Conservation (phyloP, 1,139 yeast species). For the Magnusiomyces sp. region DNA sequence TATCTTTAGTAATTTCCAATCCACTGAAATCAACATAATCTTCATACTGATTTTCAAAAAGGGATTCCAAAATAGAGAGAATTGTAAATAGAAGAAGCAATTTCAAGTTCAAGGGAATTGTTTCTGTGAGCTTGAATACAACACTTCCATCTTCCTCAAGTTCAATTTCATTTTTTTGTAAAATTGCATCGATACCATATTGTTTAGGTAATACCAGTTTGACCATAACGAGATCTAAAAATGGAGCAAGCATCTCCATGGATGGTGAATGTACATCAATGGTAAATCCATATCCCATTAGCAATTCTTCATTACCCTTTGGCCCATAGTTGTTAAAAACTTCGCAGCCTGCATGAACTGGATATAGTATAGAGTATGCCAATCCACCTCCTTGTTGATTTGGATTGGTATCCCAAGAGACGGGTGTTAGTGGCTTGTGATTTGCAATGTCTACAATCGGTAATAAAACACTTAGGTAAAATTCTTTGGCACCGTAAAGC, state of each 20-base stretch:
- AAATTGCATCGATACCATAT: slow-evolving; percentile 5
- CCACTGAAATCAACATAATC: not conserved
- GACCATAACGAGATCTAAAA: slow-evolving; percentile 53
- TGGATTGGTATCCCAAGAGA: slow-evolving; percentile 48
- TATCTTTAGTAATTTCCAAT: not conserved
- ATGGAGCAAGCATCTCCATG: no score
- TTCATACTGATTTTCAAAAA: no score
- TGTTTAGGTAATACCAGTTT: slow-evolving; percentile 23
- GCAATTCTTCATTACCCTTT: slow-evolving; percentile 71
- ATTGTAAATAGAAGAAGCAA: not conserved
- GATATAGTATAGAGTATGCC: slow-evolving; percentile 15
- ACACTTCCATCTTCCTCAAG: not conserved
- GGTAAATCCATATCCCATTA: slow-evolving; percentile 58
- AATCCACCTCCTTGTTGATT: slow-evolving; percentile 18
- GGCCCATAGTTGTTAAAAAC: slow-evolving; percentile 77
- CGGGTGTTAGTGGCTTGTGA: slow-evolving; percentile 54
- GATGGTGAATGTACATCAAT: slow-evolving; percentile 38
- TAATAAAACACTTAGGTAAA: slow-evolving; percentile 56
- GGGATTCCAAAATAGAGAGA: not conserved
- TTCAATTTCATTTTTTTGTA: not conserved
- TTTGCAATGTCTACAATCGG: slow-evolving; percentile 77
- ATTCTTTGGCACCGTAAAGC: slow-evolving; percentile 24
- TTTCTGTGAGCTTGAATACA: not conserved
- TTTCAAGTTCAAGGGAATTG: not conserved
- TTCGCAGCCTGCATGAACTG: slow-evolving; percentile 37